Evolutionary conservation across 805 yeast species (phyloP).

Genomic region (Saturnispora hagleri): DNA sequence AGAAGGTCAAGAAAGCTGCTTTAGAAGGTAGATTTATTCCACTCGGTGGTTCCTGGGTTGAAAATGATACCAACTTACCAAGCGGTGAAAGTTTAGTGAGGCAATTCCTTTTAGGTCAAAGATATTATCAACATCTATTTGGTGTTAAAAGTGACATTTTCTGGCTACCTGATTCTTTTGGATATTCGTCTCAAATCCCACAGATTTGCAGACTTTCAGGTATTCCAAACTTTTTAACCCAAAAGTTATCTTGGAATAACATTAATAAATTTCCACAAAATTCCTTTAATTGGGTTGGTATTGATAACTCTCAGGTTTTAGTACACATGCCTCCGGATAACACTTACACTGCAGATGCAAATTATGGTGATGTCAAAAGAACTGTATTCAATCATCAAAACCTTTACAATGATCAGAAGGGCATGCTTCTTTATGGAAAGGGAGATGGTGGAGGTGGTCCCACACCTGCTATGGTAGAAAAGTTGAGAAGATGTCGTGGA

Average conservation of each 20-base stretch:
- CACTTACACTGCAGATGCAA: conserved; percentile 88
- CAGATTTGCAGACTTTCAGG: conserved; percentile 86
- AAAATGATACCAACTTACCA: conserved; percentile 94
- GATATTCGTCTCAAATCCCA: conserved; percentile 91
- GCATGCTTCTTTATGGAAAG: conserved; percentile 76
- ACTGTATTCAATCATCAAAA: conserved; percentile 78
- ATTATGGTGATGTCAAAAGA: conserved; percentile 85
- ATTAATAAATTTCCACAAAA: conserved; percentile 83
- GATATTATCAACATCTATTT: conserved; percentile 72
- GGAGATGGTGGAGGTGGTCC: conserved; percentile 99
- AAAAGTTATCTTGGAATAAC: conserved; percentile 93
- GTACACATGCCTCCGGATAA: conserved; percentile 98
- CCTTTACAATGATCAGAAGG: conserved; percentile 68
- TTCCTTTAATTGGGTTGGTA: conserved; percentile 91
- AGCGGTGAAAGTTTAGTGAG: conserved; percentile 83
- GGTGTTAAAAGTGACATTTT: conserved; percentile 67
- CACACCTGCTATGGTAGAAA: conserved; percentile 85
- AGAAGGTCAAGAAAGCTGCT: conserved; percentile 55
- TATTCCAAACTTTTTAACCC: conserved; percentile 78
- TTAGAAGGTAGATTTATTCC: conserved; percentile 73
- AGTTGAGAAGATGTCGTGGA: conserved; percentile 85
- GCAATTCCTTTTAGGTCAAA: conserved; percentile 85
- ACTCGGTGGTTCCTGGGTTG: conserved; percentile 98
- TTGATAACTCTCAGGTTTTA: conserved; percentile 87
- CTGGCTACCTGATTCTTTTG: conserved; percentile 98